phyloP scores from a whole-genome alignment of 192 early-diverging fungal genomes.

The Mortierella hygrophila region DNA sequence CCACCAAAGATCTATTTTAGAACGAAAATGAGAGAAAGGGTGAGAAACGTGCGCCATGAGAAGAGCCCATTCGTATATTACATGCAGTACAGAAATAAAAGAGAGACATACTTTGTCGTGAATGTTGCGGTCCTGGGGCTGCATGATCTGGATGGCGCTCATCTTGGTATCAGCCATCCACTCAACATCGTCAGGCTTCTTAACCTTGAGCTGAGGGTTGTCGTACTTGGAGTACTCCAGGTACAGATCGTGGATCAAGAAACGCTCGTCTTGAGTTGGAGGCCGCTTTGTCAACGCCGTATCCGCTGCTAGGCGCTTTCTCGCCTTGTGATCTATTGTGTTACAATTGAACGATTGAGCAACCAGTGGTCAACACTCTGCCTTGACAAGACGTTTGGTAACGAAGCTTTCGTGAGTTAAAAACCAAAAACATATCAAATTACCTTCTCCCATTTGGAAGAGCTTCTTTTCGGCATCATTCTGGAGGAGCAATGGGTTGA shows the following conservation, averaged over 20 bases:
- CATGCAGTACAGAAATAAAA: not conserved
- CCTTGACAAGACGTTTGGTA: not conserved
- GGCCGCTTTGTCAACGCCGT: conserved; percentile 73
- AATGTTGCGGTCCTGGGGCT: conserved; percentile 75
- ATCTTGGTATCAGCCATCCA: conserved; percentile 87
- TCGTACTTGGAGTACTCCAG: conserved; percentile 76
- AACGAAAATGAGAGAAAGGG: not conserved
- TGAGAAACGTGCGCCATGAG: not conserved
- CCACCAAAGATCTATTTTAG: conserved; percentile 73
- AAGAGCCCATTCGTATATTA: not conserved
- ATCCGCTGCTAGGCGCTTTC: conserved; percentile 59
- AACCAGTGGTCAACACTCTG: not conserved
- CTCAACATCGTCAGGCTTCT: conserved; percentile 61
- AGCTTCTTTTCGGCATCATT: conserved; percentile 81
- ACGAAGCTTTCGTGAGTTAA: not conserved
- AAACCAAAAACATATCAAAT: not conserved
- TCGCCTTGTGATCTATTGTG: conserved; percentile 62
- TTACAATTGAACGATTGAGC: not conserved
- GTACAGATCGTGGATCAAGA: conserved; percentile 85
- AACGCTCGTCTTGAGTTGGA: conserved; percentile 83
- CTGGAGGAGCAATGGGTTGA: conserved; percentile 81
- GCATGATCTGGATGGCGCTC: conserved; percentile 74
- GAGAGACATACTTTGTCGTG: conserved; percentile 39
- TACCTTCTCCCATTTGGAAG: conserved; percentile 75
- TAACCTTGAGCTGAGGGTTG: conserved; percentile 44